Evolutionary conservation across 371 early-diverging fungal genomes (phyloP), one percentile per base, ranked within the genome.

Genomic region (Mucor saturninus): DNA sequence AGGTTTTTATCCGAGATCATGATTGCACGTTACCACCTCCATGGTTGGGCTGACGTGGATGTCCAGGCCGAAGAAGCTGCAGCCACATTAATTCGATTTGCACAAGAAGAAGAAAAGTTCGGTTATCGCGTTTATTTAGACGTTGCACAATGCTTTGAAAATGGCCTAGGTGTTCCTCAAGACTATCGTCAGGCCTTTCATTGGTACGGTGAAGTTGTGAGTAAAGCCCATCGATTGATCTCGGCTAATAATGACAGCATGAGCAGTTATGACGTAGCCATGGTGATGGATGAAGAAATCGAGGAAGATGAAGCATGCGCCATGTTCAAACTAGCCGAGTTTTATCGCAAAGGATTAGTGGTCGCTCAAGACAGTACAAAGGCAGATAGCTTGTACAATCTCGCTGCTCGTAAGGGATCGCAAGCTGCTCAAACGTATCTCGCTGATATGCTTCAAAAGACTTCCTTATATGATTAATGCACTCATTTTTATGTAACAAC

Each of bases 91-190:
- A 50, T 80, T 4, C 58, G 42, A 7, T 64, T 75, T 35, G 74
- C 77, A 7, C 61, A 75, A 38, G 61, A 68, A 40, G 61, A 68
- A 48, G 55, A 61, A 43, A 40, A 46, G 14, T 48, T 38, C 37
- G 70, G 65, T 1, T 61, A 64, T 29, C 61, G 56, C 28, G 74
- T 73, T 6, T 80, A 71, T 57, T 42, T 75, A 21, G 71, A 75
- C 11, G 71, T 78, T 8, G 81, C 76, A 2, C 64, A 72, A 31
- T 96, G 96, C 63, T 95, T 90, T 69, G 95, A 94, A 65, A 83
- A 90, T 39, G 98, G 96, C 4, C 68, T 90, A 29, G 95, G 95
- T n/a, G 84, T 91, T 2, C 78, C 79, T n/a, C 77, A 84, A 69
- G 76, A 92, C 68, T 52, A 86, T 2, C 58, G 67, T 14, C 77